phyloP scores from a whole-genome alignment of 805 yeast species.

The Priceomyces castillae region DNA sequence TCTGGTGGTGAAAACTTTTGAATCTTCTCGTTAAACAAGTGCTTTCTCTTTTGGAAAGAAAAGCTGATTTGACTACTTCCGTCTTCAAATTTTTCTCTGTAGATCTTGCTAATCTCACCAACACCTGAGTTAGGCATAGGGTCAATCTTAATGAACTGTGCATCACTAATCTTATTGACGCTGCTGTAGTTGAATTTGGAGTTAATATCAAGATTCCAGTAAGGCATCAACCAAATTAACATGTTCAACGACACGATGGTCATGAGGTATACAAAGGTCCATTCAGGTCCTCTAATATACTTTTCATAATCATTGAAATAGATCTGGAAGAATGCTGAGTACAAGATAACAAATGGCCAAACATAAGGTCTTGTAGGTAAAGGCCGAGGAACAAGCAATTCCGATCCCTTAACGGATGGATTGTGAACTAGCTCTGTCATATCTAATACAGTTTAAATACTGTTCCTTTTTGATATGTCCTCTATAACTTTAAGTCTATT shows the following conservation, averaged over 20 bases:
- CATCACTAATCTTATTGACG: conserved; percentile 55
- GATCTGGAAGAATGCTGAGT: conserved; percentile 68
- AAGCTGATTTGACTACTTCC: conserved; percentile 68
- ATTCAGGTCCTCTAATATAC: conserved; percentile 85
- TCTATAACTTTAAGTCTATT: neutral
- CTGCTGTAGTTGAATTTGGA: conserved; percentile 64
- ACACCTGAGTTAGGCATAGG: conserved; percentile 87
- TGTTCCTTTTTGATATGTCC: neutral
- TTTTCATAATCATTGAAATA: conserved; percentile 70
- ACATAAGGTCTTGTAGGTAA: conserved; percentile 66
- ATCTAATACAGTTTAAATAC: neutral
- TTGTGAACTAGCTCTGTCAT: conserved; percentile 58
- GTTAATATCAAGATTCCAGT: conserved; percentile 78
- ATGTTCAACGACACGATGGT: conserved; percentile 69
- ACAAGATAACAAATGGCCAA: conserved; percentile 75
- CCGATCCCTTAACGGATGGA: conserved; percentile 68
- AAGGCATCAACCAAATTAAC: conserved; percentile 84
- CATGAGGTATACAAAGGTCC: conserved; percentile 90
- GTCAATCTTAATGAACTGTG: conserved; percentile 68
- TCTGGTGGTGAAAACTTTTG: conserved; percentile 75
- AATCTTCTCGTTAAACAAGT: conserved; percentile 57
- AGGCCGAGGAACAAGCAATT: conserved; percentile 69
- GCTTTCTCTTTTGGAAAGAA: conserved; percentile 88
- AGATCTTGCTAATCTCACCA: conserved; percentile 71
- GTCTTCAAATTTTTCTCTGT: conserved; percentile 50